Conservation (phyloP, 1,139 yeast genomes). For the Hyphopichia khmerensis region DNA sequence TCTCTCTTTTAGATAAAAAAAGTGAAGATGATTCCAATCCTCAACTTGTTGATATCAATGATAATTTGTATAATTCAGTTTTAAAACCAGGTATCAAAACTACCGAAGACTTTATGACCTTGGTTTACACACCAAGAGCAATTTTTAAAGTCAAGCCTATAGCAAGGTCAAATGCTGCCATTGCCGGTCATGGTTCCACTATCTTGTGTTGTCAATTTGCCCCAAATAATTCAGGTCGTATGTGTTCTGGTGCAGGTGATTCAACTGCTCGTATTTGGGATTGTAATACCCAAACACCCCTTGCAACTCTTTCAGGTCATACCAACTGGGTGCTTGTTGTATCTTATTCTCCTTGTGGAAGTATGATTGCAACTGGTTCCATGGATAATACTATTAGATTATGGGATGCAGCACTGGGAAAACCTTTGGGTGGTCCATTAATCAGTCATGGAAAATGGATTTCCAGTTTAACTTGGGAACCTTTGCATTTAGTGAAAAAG, state of each 20-base stretch:
- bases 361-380: conserved; percentile 89
- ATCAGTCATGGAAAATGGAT: conserved; percentile 89
- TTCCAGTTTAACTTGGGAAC: conserved; percentile 91
- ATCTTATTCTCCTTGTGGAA: conserved; percentile 93
- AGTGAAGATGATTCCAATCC: conserved; percentile 37
- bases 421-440: conserved; percentile 69
- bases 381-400: conserved; percentile 88
- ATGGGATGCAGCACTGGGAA: conserved; percentile 83
- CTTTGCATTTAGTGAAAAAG: conserved; percentile 71
- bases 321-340: conserved; percentile 92
- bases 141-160: conserved; percentile 91
- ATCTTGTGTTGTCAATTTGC: conserved; percentile 92
- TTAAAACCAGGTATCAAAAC: conserved; percentile 84
- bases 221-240: conserved; percentile 79
- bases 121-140: conserved; percentile 93
- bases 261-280: conserved; percentile 98
- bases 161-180: conserved; percentile 88
- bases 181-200: conserved; percentile 94
- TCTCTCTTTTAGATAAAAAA: conserved; percentile 58
- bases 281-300: conserved; percentile 91
- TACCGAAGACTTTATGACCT: conserved; percentile 89
- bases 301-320: conserved; percentile 79
- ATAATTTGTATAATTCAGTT: conserved; percentile 73
- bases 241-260: conserved; percentile 98
- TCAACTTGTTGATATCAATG: conserved; percentile 67